Evolutionary conservation across 2,329 filamentous ascomycete species (phyloP), one percentile per base, ranked within the genome.

Genomic region (Acarospora socialis): DNA sequence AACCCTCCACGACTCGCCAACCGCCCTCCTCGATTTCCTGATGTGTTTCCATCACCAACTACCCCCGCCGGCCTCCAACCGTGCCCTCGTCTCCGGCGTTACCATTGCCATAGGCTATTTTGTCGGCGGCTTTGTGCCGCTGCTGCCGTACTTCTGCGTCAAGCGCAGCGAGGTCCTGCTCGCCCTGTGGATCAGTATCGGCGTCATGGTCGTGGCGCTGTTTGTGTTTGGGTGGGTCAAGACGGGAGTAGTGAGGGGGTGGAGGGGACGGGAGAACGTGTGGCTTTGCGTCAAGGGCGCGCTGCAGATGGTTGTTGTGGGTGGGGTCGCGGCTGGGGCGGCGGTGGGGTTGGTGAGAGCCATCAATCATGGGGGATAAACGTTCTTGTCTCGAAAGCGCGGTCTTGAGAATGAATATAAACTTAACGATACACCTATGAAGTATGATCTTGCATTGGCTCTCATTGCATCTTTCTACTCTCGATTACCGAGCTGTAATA

Each of bases 91-190:
- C 26, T 75, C 70, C 0, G 77, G 73, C 2, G 41, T 73, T 16
- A 80, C 73, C 6, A 77, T 82, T 45, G 72, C 75, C 0, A 46
- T 73, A 10, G 74, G 74, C 21, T 82, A 82, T 50, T 73, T 81
- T 32, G 51, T 81, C 14, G 77, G 77, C 13, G 77, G 77, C 0
- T 59, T 81, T 33, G 66, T 81, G n/a, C 77, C 77, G 9, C 63
- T 81, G 45, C 53, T 78, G 24, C 77, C 77, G 0, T 82, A 82
- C 54, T 74, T 81, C 41, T 60, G 77, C 33, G 57, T 64, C 12
- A 44, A 38, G 1, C 40, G 41, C 3, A 39, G 59, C 4, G 46
- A 57, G 16, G 59, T 68, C 4, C 45, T 54, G 20, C 39, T 50
- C 10, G 66, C 65, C 5, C 55, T 84, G 30, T 61, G 66, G 21